These are phyloP conservation scores for Rhynchospora pubera DNA, from an alignment of 176 grass and related monocot species.

Conservation along the genomic window DNA sequence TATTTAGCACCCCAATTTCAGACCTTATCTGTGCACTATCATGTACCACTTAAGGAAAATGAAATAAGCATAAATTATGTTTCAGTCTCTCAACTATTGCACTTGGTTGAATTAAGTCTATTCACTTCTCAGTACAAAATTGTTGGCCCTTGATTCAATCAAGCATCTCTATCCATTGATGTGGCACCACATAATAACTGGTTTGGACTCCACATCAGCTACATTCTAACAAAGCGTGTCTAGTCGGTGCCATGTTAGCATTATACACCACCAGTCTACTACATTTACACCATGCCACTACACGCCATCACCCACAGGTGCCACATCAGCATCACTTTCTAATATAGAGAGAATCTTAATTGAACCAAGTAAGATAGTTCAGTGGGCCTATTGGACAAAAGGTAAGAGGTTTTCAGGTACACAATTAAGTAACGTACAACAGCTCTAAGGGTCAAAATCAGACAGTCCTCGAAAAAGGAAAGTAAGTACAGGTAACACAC, in stretches of 20 bases:
- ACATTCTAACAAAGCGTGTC: neutral
- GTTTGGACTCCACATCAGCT: neutral
- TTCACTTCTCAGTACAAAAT: neutral
- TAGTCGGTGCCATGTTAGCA: neutral
- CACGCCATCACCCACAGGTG: neutral
- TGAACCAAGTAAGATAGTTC: neutral
- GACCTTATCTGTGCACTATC: neutral
- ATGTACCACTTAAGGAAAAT: neutral
- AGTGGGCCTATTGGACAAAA: neutral
- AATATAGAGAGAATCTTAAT: neutral
- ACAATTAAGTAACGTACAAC: neutral
- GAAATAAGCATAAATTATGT: neutral
- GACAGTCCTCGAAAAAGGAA: neutral
- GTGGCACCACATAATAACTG: neutral
- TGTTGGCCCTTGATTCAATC: neutral
- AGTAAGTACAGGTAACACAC: neutral
- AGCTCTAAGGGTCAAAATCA: neutral
- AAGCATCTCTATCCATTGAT: neutral
- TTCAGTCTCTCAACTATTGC: neutral
- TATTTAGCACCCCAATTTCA: neutral
- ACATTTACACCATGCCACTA: neutral
- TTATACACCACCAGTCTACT: neutral
- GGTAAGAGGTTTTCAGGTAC: neutral
- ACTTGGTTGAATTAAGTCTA: neutral
- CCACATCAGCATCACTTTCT: neutral